Evolutionary conservation across 2,329 filamentous ascomycete species (phyloP), one percentile per base, ranked within the genome.

Genomic region (Exophiala viscosa): DNA sequence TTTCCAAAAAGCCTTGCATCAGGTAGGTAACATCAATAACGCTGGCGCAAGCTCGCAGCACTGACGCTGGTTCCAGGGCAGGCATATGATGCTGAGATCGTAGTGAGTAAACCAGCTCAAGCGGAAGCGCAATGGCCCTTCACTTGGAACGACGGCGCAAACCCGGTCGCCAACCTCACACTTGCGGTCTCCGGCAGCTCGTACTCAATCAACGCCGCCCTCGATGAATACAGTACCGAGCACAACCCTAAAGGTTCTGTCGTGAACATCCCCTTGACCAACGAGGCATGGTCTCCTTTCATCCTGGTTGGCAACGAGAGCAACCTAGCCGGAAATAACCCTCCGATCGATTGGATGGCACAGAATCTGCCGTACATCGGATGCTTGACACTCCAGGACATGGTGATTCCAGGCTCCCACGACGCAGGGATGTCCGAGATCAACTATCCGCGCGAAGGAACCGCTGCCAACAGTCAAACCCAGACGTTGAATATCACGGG

Each of bases 371-470:
- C 62, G 2, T 66, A 65, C 3, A 57, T 73, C 4, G 68, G 67
- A 3, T 68, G 69, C 41, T 69, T 76, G 9, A 69, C 68, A 1
- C 61, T 79, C 0, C 71, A 71, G 46, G 69, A 77, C 28, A 66
- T 79, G 14, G 68, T 72, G 44, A 72, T 79, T 67, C 76, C 76
- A 0, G 76, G 75, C 7, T 70, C 73, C 3, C 75, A 79, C 54
- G 74, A 78, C 52, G 67, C 74, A 0, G 76, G 75, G n/a, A 78
- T 79, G 74, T 71, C 67, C 18, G 66, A 55, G 1, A 74, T 54
- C 45, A 36, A 49, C 20, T 54, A 48, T 17, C 14, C 32, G 20
- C 17, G 53, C 42, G 40, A 23, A 11, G 40, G 40, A 20, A 31
- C 11, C 13, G 9, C 40, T n/a, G 39, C 23, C 40, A 54, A 53